These are phyloP conservation scores for Urostyla sp. DNA, from an alignment of 73 alveolate species.

Conservation along the genomic window DNA sequence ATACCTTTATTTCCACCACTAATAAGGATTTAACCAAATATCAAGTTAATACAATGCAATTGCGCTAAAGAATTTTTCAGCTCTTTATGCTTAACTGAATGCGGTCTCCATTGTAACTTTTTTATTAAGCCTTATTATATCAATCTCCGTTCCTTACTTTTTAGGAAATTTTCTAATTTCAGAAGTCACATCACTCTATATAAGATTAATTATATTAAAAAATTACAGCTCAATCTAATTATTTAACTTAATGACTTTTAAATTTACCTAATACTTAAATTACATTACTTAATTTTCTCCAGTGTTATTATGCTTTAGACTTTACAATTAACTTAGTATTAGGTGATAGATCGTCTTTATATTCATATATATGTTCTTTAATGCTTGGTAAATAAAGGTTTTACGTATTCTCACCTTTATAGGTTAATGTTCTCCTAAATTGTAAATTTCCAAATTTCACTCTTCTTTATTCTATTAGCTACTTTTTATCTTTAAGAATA, in stretches of 20 bases:
- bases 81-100: background rate
- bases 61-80: constrained; percentile 13
- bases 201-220: background rate
- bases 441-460: background rate
- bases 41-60: background rate
- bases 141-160: background rate
- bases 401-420: constrained; percentile 32
- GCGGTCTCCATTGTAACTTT: background rate
- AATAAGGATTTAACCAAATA: background rate
- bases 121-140: background rate
- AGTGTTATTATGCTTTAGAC: constrained; percentile 20
- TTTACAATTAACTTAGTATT: background rate
- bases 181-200: constrained; percentile 37
- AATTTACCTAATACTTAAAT: background rate
- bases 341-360: constrained; percentile 3
- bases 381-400: constrained; percentile 29
- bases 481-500: too few relatives aligned
- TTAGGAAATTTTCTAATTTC: constrained; percentile 41
- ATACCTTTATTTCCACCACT: constrained; percentile 21
- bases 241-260: background rate
- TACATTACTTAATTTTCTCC: constrained; percentile 31
- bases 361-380: constrained; percentile 9
- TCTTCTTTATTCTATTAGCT: background rate
- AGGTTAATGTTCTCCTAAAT: constrained; percentile 15
- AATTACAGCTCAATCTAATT: constrained; percentile 34